Base-by-base conservation (phyloP, 768 basidiomycete species). In the Suillus subalutaceus region DNA sequence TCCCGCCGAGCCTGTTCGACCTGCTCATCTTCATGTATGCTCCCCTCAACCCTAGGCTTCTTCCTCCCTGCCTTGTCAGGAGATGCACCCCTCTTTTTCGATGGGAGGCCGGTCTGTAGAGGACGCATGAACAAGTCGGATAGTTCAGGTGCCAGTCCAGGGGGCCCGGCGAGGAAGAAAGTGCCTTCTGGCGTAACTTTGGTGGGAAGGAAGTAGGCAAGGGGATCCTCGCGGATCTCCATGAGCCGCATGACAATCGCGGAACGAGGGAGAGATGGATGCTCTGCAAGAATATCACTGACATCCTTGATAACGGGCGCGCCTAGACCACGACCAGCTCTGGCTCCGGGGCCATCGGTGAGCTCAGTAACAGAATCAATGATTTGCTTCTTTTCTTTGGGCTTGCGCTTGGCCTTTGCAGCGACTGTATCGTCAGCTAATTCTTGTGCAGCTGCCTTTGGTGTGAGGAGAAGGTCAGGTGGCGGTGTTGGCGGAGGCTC, bases 351-450 rank as follows among this genome's bases (percentile, higher is more conserved):
- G 3, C 88, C 88, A 65, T 88, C 88, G 52, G 85, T 83, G 53
- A 96, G 85, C 77, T 98, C 96, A 8, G 92, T 96, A 53, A 94
- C 86, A n/a, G 87, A 85, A 75, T 98, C 96, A 64, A 97, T 91
- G 55, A 96, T 93, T 69, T 93, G 90, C 77, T 91, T 96, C 83
- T 90, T 93, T 72, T 91, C 89, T 69, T 86, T 88, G 76, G 74
- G 69, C 77, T 89, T 85, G 71, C 85, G 80, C 80, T 85, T 81
- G 72, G 72, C 74, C 66, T 82, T 83, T 43, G 72, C 60, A 66
- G 73, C 76, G 15, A 77, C 71, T 59, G 79, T 79, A 44, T 80
- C 77, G 48, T 80, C 81, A n/a, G 81, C 82, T 35, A 73, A 63
- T 30, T 71, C 73, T 64, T 73, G 71, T 37, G 80, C 83, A 12